Evolutionary conservation across 768 basidiomycete species (phyloP), one percentile per base, ranked within the genome.

Genomic region (Naganishia kalamii): DNA sequence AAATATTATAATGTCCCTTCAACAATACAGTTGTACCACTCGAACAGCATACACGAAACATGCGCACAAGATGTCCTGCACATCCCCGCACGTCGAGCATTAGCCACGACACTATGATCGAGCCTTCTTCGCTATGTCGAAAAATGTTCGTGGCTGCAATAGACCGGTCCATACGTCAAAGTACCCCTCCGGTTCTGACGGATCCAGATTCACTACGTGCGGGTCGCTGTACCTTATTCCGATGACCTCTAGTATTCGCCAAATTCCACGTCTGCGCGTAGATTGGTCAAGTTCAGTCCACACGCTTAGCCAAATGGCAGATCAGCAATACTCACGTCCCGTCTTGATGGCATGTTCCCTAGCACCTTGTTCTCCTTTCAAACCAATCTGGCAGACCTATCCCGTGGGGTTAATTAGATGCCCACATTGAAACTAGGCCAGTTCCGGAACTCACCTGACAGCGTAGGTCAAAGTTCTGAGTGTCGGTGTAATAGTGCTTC

Each of bases 361-460:
- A 0, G 94, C 94, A 66, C 86, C 92, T 72, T 92, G 97, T 81
- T 98, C 93, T 35, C 94, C 94, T 70, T 88, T 93, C 69, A 98
- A 79, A 0, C 90, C 92, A 71, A 85, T 81, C 19, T 87, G 85
- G 72, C 93, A 98, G 57, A 87, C 81, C 54, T 57, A 15, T 33
- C 29, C 27, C 7, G 48, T 48, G 3, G 8, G 49, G 23, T 37
- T n/a, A 54, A 60, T 63, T 27, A 21, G 0, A 62, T 60, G 62
- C 68, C 50, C 60, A 27, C 54, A 49, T 33, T 54, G 65, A 25
- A 46, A 15, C 6, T 13, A 68, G 67, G 35, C 72, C 72, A 13
- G 19, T n/a, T 27, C 21, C 30, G 11, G 3, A 17, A 72, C 75
- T 70, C 68, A 88, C 88, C 81, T 92, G 85, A 75, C 91, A 94